Evolutionary conservation across 176 grass and related monocot species (phyloP).

Genomic region (Thalia dealbata): DNA sequence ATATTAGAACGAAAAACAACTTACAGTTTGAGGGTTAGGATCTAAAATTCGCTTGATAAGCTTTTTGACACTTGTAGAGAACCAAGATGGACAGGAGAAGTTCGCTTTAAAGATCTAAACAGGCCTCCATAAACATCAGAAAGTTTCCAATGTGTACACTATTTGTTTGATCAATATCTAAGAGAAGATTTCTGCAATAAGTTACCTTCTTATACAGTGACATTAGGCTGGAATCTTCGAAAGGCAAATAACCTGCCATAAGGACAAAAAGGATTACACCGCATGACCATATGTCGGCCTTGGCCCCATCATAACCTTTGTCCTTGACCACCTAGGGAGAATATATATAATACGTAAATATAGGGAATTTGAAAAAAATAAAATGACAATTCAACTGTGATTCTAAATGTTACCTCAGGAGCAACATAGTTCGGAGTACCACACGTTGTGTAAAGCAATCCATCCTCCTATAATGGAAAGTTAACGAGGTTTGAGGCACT

Average conservation of each 20-base stretch:
- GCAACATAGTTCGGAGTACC: conserved; percentile 99
- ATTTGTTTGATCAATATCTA: background rate
- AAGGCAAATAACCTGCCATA: conserved; percentile 88
- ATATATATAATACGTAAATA: background rate
- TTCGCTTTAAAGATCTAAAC: conserved; percentile 86
- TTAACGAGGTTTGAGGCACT: background rate
- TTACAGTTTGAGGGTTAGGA: conserved; percentile 67
- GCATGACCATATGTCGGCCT: conserved; percentile 96
- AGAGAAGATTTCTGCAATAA: background rate
- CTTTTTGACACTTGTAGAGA: conserved; percentile 93
- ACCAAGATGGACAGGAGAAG: conserved; percentile 83
- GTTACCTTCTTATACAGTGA: conserved; percentile 88
- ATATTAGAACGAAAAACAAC: background rate
- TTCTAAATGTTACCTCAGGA: conserved; percentile 47
- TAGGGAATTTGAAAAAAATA: background rate
- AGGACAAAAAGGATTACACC: conserved; percentile 97
- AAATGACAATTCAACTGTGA: background rate
- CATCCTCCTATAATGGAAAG: conserved; percentile 62
- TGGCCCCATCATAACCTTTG: conserved; percentile 95
- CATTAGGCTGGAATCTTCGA: conserved; percentile 83
- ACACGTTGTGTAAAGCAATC: conserved; percentile 80
- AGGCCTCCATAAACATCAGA: conserved; percentile 4
- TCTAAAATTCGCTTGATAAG: conserved; percentile 91
- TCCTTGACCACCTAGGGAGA: conserved; percentile 65
- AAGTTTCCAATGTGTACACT: background rate